Percentiles rank a stretch among this genome's conserved stretches.
Conservation (phyloP, 352 stramenopile genomes). For the Nothophytophthora sp. region DNA sequence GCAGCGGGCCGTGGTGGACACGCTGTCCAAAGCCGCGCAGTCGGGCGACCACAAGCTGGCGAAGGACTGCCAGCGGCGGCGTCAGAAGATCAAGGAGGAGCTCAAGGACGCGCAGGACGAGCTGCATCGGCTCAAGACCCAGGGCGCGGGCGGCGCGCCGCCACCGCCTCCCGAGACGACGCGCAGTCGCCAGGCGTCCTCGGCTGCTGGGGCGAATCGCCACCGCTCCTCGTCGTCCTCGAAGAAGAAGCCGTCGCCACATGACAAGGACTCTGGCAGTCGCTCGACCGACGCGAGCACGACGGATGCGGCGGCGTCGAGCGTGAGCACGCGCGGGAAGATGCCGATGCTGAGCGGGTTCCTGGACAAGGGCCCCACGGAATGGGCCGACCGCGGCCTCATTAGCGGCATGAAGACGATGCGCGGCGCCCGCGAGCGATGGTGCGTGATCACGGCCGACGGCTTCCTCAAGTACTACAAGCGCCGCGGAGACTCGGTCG, state of each 20-base stretch:
- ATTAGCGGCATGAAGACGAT: conserved; percentile 88
- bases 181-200: conserved; percentile 7
- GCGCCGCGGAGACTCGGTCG: conserved; percentile 75
- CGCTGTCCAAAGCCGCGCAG: conserved; percentile 70
- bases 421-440: conserved; percentile 81
- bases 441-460: conserved; percentile 77
- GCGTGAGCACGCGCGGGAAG: conserved; percentile 30
- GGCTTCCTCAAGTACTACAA: conserved; percentile 89
- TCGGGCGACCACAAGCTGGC: conserved; percentile 70
- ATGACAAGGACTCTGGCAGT: conserved; percentile 37
- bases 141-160: conserved; percentile 16
- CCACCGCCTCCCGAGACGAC: conserved; percentile 9
- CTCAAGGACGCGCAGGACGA: conserved; percentile 70
- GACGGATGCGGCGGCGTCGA: conserved; percentile 10
- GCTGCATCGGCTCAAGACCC: conserved; percentile 60
- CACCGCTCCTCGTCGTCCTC: conserved; percentile 14
- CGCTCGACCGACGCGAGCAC: conserved; percentile 14
- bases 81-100: conserved; percentile 79
- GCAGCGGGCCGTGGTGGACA: conserved; percentile 71
- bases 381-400: conserved; percentile 77
- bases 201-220: conserved; percentile 8
- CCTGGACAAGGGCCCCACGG: conserved; percentile 86
- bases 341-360: conserved; percentile 80
- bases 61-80: conserved; percentile 74
- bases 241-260: conserved; percentile 32